Conservation (phyloP, 108 stramenopile genomes). For the Seminavis robusta region DNA sequence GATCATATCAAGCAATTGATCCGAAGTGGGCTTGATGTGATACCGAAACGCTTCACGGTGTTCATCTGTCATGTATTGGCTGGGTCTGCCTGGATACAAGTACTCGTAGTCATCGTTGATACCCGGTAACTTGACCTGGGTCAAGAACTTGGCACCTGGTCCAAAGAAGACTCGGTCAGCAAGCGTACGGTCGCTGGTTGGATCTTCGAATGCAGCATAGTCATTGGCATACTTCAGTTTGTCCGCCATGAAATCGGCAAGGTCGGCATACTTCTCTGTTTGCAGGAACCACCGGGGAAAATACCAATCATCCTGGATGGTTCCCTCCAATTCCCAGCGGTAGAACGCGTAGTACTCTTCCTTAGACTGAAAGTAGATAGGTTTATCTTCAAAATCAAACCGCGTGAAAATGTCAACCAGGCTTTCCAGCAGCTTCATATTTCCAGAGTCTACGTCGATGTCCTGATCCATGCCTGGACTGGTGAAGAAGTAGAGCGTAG, state of each 20-base stretch:
- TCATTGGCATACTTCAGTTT: too few relatives aligned
- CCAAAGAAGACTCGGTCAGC: neutral
- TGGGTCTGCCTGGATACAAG: too few relatives aligned
- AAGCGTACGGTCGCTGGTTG: neutral
- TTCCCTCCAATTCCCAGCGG: neutral
- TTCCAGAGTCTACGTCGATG: too few relatives aligned
- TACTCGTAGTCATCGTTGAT: neutral
- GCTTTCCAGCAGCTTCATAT: too few relatives aligned
- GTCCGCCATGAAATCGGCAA: neutral
- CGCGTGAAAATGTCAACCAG: neutral
- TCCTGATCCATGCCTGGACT: too few relatives aligned
- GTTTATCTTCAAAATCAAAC: neutral
- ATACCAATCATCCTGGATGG: neutral
- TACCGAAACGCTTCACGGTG: too few relatives aligned
- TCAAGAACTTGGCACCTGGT: neutral
- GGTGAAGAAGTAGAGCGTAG: too few relatives aligned
- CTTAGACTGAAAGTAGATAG: neutral
- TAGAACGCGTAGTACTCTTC: slow-evolving; percentile 3
- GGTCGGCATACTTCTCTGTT: too few relatives aligned
- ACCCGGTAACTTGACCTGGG: neutral
- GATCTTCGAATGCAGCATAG: neutral
- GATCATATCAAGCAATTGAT: too few relatives aligned
- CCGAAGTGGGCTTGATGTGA: too few relatives aligned
- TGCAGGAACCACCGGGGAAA: neutral
- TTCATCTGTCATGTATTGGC: too few relatives aligned